phyloP scores from a whole-genome alignment of 768 basidiomycete genomes.

The Auriscalpium vulgare region DNA sequence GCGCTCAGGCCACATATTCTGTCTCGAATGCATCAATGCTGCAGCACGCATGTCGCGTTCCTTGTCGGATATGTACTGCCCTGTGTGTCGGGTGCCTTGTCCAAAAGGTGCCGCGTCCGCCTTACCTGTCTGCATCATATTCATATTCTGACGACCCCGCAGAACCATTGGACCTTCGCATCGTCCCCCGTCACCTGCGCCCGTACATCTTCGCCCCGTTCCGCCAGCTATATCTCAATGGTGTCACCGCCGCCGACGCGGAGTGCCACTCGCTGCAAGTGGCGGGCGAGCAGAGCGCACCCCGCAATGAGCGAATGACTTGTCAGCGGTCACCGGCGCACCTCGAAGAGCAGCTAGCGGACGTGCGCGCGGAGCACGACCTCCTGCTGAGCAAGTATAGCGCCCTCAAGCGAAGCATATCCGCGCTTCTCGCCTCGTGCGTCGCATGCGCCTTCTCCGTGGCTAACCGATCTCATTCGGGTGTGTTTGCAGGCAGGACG shows the following conservation, averaged over 20 bases:
- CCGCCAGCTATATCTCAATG: slow-evolving; percentile 13
- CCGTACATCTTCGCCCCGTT: slow-evolving; percentile 9
- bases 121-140: background rate
- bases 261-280: too few relatives aligned
- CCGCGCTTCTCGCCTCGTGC: too few relatives aligned
- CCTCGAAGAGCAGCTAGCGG: too few relatives aligned
- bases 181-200: slow-evolving; percentile 9
- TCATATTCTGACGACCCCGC: background rate
- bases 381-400: too few relatives aligned
- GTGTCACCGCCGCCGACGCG: background rate
- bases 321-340: too few relatives aligned
- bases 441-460: too few relatives aligned
- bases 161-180: slow-evolving; percentile 6
- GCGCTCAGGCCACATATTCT: slow-evolving; percentile 2
- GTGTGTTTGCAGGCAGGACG: too few relatives aligned
- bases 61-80: background rate
- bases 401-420: too few relatives aligned
- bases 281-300: too few relatives aligned
- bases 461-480: too few relatives aligned
- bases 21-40: background rate
- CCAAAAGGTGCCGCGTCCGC: background rate
- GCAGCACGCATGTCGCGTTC: background rate
- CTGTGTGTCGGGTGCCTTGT: background rate
- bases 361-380: too few relatives aligned
- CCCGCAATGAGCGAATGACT: too few relatives aligned